Conservation (phyloP, 78 protist species). For the Dictyostelium capitatum region DNA sequence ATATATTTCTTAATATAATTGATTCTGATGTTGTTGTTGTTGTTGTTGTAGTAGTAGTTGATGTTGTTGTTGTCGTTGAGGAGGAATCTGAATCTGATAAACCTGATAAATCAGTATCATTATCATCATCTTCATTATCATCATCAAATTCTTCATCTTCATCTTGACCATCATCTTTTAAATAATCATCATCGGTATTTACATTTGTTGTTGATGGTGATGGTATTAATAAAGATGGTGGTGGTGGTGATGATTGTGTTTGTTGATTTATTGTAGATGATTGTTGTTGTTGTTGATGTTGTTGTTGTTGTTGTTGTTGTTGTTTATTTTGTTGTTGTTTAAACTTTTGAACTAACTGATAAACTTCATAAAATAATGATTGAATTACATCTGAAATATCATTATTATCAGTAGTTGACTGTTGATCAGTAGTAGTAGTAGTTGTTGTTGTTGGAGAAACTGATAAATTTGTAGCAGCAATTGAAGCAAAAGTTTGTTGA, state of each 20-base stretch:
- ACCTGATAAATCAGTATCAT: too few relatives aligned
- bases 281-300: not conserved
- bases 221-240: not conserved
- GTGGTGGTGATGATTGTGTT: too few relatives aligned
- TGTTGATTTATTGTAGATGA: too few relatives aligned
- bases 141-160: not conserved
- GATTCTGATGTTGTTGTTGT: not conserved
- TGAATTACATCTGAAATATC: constrained; percentile 16
- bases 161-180: not conserved
- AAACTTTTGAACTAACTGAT: constrained; percentile 4
- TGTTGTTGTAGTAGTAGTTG: not conserved
- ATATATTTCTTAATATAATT: not conserved
- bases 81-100: not conserved
- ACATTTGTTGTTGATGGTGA: not conserved
- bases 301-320: not conserved
- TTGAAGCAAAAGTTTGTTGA: too few relatives aligned
- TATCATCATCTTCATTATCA: not conserved
- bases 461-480: too few relatives aligned
- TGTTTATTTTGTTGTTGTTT: not conserved
- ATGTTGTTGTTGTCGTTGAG: not conserved
- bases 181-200: too few relatives aligned
- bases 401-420: not conserved
- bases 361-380: not conserved
- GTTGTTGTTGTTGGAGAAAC: too few relatives aligned
- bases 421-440: not conserved